Evolutionary conservation across 352 stramenopile genomes (phyloP).

Genomic region (Pilasporangium apinafurcum): DNA sequence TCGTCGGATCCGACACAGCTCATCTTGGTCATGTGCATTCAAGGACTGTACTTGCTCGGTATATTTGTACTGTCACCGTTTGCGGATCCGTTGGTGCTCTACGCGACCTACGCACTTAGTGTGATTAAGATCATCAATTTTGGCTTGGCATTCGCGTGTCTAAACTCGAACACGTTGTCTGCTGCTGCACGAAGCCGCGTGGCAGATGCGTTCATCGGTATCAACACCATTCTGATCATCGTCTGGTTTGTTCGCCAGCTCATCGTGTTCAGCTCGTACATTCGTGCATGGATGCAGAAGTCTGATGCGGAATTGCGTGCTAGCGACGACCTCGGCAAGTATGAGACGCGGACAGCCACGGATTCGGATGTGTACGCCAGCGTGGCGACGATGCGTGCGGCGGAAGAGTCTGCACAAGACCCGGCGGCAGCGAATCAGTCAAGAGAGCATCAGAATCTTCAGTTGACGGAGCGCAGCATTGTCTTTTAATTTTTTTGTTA

Average conservation of each 20-base stretch:
- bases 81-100: conserved; percentile 24
- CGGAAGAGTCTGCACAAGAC: conserved; percentile 5
- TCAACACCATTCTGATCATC: conserved; percentile 59
- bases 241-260: conserved; percentile 53
- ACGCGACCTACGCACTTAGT: conserved; percentile 40
- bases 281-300: conserved; percentile 46
- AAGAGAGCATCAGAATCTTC: too few species aligned
- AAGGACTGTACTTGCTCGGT: conserved; percentile 40
- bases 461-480: too few species aligned
- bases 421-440: too few species aligned
- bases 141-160: conserved; percentile 44
- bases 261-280: conserved; percentile 48
- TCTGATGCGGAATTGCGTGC: conserved; percentile 21
- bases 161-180: conserved; percentile 41
- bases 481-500: too few species aligned
- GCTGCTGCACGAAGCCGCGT: conserved; percentile 20
- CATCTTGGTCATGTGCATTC: conserved; percentile 41
- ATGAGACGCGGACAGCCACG: conserved; percentile 21
- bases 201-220: conserved; percentile 47
- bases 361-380: conserved; percentile 41
- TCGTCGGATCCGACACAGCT: conserved; percentile 49
- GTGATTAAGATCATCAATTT: conserved; percentile 60
- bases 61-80: conserved; percentile 39
- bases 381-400: conserved; percentile 17
- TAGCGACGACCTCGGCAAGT: conserved; percentile 21